Evolutionary conservation across 208 protist species (phyloP).

Genomic region (Leishmania braziliensis): DNA sequence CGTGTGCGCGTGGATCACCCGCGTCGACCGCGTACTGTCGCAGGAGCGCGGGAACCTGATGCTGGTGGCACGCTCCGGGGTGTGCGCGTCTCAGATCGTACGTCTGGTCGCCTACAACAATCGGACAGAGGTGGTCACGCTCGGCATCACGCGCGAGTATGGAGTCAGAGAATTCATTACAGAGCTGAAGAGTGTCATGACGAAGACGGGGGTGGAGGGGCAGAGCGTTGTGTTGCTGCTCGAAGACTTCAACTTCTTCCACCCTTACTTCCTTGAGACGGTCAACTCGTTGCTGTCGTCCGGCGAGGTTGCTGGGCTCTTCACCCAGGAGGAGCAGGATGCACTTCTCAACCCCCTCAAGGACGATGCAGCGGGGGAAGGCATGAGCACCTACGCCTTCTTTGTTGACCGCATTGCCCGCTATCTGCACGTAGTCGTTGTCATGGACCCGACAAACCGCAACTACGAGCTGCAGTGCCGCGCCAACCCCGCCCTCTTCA

Average conservation of each 20-base stretch:
- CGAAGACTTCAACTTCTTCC: slow-evolving; percentile 96
- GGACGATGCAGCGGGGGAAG: slow-evolving; percentile 85
- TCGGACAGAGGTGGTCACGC: slow-evolving; percentile 88
- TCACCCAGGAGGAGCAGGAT: slow-evolving; percentile 96
- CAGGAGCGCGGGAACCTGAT: slow-evolving; percentile 94
- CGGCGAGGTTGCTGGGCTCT: slow-evolving; percentile 97
- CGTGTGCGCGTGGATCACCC: slow-evolving; percentile 93
- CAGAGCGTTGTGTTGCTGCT: slow-evolving; percentile 92
- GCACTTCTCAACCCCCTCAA: slow-evolving; percentile 93
- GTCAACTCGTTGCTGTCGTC: slow-evolving; percentile 96
- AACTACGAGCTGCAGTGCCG: slow-evolving; percentile 93
- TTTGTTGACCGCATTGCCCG: slow-evolving; percentile 91
- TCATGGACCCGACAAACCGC: slow-evolving; percentile 95
- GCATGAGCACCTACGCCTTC: slow-evolving; percentile 87
- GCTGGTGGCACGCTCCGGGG: slow-evolving; percentile 93
- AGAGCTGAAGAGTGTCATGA: slow-evolving; percentile 95
- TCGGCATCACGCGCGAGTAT: slow-evolving; percentile 93
- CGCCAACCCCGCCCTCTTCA: slow-evolving; percentile 97
- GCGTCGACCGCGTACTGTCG: slow-evolving; percentile 96
- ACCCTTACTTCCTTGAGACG: slow-evolving; percentile 90
- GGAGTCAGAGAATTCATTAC: slow-evolving; percentile 92
- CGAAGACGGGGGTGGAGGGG: slow-evolving; percentile 90
- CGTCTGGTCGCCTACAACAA: slow-evolving; percentile 92
- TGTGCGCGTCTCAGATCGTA: slow-evolving; percentile 92
- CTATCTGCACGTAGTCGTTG: slow-evolving; percentile 95